Evolutionary conservation across 768 basidiomycete species (phyloP).

Genomic region (Chlorophyllum brunneum): DNA sequence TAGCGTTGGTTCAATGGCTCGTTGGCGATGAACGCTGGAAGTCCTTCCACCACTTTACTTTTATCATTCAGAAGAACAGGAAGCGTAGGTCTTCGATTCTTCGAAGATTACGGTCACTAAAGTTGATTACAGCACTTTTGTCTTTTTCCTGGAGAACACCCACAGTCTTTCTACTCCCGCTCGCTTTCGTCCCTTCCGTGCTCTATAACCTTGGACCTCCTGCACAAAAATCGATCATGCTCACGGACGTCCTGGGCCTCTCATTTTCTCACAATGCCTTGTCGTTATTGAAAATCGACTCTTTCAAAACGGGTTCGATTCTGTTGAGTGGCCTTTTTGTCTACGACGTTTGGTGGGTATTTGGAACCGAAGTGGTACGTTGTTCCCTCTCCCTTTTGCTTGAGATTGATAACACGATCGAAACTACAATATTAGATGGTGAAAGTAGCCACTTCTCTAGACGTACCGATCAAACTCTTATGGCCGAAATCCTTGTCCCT

Average conservation of each 20-base stretch:
- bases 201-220: conserved; percentile 50
- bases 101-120: conserved; percentile 15
- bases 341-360: conserved; percentile 96
- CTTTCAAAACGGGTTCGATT: conserved; percentile 82
- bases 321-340: conserved; percentile 82
- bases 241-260: conserved; percentile 74
- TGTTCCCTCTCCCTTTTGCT: not conserved
- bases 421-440: conserved; percentile 91
- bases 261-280: conserved; percentile 83
- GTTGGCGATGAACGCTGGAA: conserved; percentile 57
- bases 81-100: conserved; percentile 21
- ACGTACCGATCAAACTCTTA: conserved; percentile 91
- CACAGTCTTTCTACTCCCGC: conserved; percentile 49
- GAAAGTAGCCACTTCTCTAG: conserved; percentile 83
- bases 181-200: conserved; percentile 61
- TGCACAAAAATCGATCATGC: conserved; percentile 55
- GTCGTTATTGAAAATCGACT: conserved; percentile 78
- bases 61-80: conserved; percentile 36
- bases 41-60: conserved; percentile 42
- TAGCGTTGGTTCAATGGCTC: conserved; percentile 44
- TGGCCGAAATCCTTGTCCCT: conserved; percentile 70
- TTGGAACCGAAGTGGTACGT: conserved; percentile 80
- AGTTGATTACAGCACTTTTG: conserved; percentile 24
- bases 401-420: not conserved
- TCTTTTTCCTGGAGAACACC: conserved; percentile 54